phyloP scores from a whole-genome alignment of 139 green algal species.

The Spirogloea muscicola region DNA sequence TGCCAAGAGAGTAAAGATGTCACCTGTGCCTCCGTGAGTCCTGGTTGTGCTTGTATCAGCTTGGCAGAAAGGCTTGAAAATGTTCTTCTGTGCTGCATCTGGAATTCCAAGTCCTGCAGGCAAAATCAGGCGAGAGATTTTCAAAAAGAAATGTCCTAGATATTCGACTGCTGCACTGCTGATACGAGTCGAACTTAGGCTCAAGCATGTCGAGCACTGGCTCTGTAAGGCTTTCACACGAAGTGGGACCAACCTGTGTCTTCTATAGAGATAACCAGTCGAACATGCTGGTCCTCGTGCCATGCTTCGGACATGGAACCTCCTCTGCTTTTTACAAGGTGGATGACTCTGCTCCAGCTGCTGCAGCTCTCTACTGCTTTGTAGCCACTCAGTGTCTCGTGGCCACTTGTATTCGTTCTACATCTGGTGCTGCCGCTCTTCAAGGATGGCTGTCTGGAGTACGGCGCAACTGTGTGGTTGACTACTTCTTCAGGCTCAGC shows the following conservation, averaged over 20 bases:
- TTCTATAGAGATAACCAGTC: background rate
- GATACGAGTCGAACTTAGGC: background rate
- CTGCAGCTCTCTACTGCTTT: background rate
- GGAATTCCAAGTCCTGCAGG: background rate
- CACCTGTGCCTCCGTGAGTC: constrained; percentile 3
- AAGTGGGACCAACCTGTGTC: background rate
- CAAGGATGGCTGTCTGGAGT: too few relatives aligned
- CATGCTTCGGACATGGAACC: background rate
- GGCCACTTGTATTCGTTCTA: too few relatives aligned
- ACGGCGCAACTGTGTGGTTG: too few relatives aligned
- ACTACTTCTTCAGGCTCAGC: constrained; percentile 23
- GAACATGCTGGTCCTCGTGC: background rate
- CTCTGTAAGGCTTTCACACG: background rate
- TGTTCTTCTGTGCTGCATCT: background rate
- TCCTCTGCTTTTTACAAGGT: background rate
- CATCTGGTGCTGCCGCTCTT: too few relatives aligned
- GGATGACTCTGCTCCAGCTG: background rate
- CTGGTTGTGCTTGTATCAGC: background rate
- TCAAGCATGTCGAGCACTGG: background rate
- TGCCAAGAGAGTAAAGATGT: too few relatives aligned
- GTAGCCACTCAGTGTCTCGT: background rate
- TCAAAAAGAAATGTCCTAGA: too few relatives aligned
- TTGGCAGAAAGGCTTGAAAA: background rate
- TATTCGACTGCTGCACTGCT: too few relatives aligned
- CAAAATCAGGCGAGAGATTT: background rate